Conservation (phyloP, 108 stramenopile species). For the Skeletonema marinoi region DNA sequence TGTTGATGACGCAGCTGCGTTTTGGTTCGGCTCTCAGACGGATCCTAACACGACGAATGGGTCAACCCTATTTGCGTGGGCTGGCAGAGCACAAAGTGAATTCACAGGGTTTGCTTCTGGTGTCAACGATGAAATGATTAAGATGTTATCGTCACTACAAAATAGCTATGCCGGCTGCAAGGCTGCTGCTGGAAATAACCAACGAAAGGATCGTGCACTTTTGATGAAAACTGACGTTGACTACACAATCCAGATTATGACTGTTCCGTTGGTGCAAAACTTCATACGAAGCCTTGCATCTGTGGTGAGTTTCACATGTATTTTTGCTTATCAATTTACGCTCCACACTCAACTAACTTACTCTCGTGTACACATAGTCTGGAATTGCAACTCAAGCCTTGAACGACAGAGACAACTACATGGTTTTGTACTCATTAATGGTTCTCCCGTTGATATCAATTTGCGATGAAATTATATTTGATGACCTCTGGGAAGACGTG, state of each 20-base stretch:
- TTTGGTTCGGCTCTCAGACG: constrained; percentile 74
- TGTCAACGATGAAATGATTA: constrained; percentile 30
- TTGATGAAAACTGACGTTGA: constrained; percentile 42
- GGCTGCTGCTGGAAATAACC: constrained; percentile 16
- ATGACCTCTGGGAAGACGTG: constrained; percentile 28
- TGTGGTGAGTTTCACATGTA: constrained; percentile 4
- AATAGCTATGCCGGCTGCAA: constrained; percentile 38
- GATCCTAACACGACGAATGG: constrained; percentile 53
- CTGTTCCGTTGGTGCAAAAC: constrained; percentile 58
- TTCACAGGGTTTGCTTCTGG: constrained; percentile 28
- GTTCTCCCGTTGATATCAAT: constrained; percentile 39
- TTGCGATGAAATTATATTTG: constrained; percentile 30
- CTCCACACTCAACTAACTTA: background rate
- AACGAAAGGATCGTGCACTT: constrained; percentile 24
- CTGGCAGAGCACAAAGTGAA: constrained; percentile 46
- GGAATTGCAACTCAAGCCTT: background rate
- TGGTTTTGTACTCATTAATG: constrained; percentile 31
- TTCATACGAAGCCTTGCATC: constrained; percentile 50
- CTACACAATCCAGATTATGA: constrained; percentile 55
- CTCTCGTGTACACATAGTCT: background rate
- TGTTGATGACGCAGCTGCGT: constrained; percentile 74
- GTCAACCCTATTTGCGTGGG: constrained; percentile 63
- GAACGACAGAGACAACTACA: background rate
- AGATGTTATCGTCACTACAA: constrained; percentile 48
- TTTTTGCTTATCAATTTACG: background rate